A percentile compares a stretch with the other conserved stretches of the same genome.
phyloP scores from a whole-genome alignment of 169 alveolate genomes.

The Neospora caninum region DNA sequence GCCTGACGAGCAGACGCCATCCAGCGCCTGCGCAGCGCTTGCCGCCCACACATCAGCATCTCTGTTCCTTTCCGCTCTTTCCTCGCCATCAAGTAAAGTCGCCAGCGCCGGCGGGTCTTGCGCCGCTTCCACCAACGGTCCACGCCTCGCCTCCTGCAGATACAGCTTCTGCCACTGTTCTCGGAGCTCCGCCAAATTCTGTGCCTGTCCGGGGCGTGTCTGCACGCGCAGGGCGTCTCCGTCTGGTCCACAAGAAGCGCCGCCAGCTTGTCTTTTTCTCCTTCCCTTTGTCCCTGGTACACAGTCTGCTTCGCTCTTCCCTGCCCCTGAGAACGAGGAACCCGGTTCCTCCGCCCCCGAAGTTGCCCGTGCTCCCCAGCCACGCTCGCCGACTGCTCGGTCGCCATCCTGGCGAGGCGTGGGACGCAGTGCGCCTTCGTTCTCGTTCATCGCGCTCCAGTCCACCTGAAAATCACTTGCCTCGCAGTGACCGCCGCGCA shows the following conservation, averaged over 20 bases:
- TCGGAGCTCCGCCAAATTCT: background rate
- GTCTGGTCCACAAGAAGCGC: background rate
- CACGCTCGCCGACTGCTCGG: background rate
- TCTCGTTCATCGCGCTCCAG: background rate
- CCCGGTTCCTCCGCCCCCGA: background rate
- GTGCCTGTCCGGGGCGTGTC: background rate
- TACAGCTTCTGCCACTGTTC: background rate
- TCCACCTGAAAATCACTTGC: background rate
- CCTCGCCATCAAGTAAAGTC: background rate
- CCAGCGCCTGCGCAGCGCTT: too few species aligned
- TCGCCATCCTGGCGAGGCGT: background rate
- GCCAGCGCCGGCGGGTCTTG: background rate
- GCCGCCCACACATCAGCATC: too few species aligned
- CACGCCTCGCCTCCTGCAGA: background rate
- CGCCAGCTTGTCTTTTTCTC: background rate
- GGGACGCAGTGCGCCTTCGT: background rate
- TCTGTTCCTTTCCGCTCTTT: too few species aligned
- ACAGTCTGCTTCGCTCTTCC: background rate
- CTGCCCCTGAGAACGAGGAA: background rate
- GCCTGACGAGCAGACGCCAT: too few species aligned
- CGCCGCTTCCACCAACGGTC: background rate
- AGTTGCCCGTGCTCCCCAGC: background rate
- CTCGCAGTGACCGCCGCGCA: background rate
- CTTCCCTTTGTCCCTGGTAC: background rate
- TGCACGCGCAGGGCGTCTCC: background rate